Base-by-base conservation (phyloP, 768 basidiomycete species). In the Galerina marginata region DNA sequence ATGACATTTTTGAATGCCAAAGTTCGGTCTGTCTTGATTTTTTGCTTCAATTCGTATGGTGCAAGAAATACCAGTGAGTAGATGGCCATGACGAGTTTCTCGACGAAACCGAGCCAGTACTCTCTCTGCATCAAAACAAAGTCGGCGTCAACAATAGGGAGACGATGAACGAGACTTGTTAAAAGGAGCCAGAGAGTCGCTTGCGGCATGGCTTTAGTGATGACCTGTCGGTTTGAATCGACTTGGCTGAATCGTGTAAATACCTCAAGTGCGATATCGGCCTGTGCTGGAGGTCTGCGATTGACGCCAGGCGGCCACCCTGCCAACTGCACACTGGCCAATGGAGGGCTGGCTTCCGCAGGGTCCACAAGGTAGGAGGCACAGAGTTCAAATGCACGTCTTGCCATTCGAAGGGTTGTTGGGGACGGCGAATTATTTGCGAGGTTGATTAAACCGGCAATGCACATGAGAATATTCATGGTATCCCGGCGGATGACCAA, bases 51-150 rank as follows among this genome's bases (percentile, higher is more conserved):
- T 26, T 83, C 80, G 3, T 89, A 87, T 2, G 94, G 84, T 3
- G 94, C 86, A 56, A 96, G 78, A 79, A 95, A 98, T 23, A 89
- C 86, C 63, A 98, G 77, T 39, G 89, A 89, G 76, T 97, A 98
- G 43, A 97, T 83, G n/a, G 85, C 84, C 81, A 95, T 86, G 47
- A 91, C 80, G 54, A 82, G 77, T 65, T 91, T 91, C 78, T 96
- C 92, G 62, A 92, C 75, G 72, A 93, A 91, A 43, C 86, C 85
- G 46, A 95, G 72, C 88, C 92, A 94, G 20, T 76, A 68, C 68
- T 92, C 89, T 55, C 55, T 55, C 49, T 77, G 74, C 65, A 86
- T 74, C 62, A 90, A 74, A 68, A 86, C 75, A 71, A 93, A 92
- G 74, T 97, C 95, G 15, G 79, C 72, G 58, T 92, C 89, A 25